A percentile compares a stretch with the other conserved stretches of the same genome.
Conservation (phyloP, 1,284 basidiomycete genomes). For the Phenoliferia sp. region DNA sequence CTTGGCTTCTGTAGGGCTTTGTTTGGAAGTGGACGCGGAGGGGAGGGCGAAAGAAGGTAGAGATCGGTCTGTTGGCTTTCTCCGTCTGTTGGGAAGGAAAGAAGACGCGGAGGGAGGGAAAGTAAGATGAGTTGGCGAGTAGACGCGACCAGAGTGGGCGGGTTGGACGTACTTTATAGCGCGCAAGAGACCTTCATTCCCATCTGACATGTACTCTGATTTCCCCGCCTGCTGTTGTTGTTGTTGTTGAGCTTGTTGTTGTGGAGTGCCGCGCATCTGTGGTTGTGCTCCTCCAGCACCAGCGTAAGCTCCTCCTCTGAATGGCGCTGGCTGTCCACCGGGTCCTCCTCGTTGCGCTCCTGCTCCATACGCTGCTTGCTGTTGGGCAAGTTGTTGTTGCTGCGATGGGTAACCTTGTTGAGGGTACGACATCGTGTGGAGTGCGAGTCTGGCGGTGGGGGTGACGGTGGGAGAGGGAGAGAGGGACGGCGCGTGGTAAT, state of each 20-base stretch:
- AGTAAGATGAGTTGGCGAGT: neutral
- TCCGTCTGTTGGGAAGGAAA: slow-evolving; percentile 14
- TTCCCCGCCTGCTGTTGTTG: neutral
- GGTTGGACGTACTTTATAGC: neutral
- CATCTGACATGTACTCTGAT: neutral
- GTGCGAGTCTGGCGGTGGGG: no score
- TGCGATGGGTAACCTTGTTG: no score
- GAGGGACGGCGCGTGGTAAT: no score
- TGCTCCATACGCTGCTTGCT: no score
- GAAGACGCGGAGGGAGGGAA: neutral
- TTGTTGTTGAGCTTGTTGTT: neutral
- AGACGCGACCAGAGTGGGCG: neutral
- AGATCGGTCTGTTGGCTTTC: slow-evolving; percentile 20
- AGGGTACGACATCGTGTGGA: no score
- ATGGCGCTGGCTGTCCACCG: neutral
- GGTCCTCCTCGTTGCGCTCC: no score
- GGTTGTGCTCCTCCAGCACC: neutral
- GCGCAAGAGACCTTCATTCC: neutral
- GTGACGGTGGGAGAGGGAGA: no score
- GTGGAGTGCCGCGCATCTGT: neutral
- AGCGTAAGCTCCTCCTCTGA: neutral
- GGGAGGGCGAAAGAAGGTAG: slow-evolving; percentile 16
- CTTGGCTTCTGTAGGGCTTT: slow-evolving; percentile 3
- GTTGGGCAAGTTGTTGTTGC: no score
- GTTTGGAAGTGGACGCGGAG: neutral